Percentiles rank a stretch among this genome's conserved stretches.
Conservation (phyloP, 108 stramenopile genomes). For the Pelagomonas calceolata region DNA sequence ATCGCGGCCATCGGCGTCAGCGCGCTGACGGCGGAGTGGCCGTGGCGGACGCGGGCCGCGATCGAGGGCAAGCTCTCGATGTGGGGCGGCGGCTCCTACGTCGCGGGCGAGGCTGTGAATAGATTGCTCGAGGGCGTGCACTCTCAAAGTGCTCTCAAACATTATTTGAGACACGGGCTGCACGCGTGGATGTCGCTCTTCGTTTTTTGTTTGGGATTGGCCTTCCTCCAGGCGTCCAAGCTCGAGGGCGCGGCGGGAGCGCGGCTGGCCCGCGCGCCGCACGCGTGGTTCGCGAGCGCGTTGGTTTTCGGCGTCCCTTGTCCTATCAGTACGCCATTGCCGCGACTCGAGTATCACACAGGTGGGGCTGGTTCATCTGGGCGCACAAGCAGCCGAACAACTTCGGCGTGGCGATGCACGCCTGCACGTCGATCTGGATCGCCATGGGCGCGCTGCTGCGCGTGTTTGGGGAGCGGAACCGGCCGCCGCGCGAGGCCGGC, state of each 20-base stretch:
- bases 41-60: not conserved
- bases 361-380: not conserved
- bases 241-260: not conserved
- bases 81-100: no score
- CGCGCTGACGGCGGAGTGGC: not conserved
- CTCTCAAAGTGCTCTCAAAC: not conserved
- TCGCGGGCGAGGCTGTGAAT: no score
- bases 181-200: not conserved
- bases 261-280: no score
- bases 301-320: no score
- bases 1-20: not conserved
- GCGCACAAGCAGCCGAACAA: not conserved
- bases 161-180: not conserved
- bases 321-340: no score
- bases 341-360: no score
- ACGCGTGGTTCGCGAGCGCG: no score
- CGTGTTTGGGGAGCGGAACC: not conserved
- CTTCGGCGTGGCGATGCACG: not conserved
- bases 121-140: no score
- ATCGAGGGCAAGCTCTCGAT: no score
- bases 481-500: not conserved
- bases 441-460: not conserved
- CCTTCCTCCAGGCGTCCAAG: not conserved
- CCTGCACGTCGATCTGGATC: not conserved
- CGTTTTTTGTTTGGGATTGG: not conserved